These are phyloP conservation scores for Vanrija sp. DNA, from an alignment of 1,284 basidiomycete species.

Conservation along the genomic window DNA sequence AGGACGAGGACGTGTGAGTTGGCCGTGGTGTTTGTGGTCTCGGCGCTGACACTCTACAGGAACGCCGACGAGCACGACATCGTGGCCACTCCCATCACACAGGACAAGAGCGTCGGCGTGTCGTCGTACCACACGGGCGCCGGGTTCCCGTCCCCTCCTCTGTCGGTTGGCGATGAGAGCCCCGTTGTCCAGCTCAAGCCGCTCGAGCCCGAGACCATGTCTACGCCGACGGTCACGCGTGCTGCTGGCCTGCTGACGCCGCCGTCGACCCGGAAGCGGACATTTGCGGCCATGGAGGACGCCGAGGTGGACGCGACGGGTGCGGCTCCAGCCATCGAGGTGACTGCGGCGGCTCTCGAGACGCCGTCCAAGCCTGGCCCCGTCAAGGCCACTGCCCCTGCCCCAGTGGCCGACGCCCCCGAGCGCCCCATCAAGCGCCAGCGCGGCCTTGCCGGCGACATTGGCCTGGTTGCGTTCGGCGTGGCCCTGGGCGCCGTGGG, in stretches of 20 bases:
- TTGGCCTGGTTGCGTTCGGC: slow-evolving; percentile 27
- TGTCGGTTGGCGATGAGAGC: neutral
- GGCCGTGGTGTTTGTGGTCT: too few relatives aligned
- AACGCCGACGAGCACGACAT: neutral
- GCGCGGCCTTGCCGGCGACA: neutral
- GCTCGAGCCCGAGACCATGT: neutral
- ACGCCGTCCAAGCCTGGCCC: neutral
- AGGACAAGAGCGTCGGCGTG: too few relatives aligned
- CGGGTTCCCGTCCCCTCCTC: neutral
- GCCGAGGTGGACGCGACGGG: too few relatives aligned
- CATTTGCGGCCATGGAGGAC: neutral
- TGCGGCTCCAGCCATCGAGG: neutral
- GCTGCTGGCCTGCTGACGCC: neutral
- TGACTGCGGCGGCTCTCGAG: neutral
- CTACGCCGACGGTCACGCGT: neutral
- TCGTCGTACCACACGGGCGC: neutral
- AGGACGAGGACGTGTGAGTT: neutral
- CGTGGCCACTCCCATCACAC: neutral
- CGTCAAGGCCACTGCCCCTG: neutral
- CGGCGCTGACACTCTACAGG: too few relatives aligned
- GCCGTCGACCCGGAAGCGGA: neutral
- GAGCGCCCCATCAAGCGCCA: slow-evolving; percentile 1
- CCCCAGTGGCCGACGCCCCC: neutral
- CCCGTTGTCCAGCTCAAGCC: neutral
- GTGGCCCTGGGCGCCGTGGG: slow-evolving; percentile 31